phyloP scores from a whole-genome alignment of 768 basidiomycete species.

The Dendrothele bispora region DNA sequence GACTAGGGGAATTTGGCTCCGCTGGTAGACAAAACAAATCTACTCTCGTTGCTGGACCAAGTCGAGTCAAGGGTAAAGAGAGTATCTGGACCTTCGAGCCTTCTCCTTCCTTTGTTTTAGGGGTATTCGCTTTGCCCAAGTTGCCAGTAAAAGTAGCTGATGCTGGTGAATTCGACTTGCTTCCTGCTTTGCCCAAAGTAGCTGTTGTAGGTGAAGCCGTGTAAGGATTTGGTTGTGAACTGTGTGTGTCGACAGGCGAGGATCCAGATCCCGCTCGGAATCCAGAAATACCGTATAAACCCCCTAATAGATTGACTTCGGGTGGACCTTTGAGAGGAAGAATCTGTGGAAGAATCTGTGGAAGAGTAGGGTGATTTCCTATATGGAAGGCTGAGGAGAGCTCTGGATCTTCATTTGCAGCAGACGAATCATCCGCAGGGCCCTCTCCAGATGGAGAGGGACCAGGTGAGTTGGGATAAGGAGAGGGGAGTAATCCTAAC shows the following conservation, averaged over 20 bases:
- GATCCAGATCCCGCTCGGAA: constrained; percentile 2
- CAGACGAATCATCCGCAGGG: constrained; percentile 21
- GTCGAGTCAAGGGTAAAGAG: constrained; percentile 71
- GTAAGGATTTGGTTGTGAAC: not conserved
- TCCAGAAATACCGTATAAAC: constrained; percentile 58
- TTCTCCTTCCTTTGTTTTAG: not conserved
- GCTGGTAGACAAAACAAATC: constrained; percentile 64
- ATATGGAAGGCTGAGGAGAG: no score
- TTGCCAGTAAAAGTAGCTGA: not conserved
- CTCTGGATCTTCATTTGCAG: constrained; percentile 40
- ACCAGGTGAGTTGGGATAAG: constrained; percentile 32
- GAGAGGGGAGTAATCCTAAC: constrained; percentile 32
- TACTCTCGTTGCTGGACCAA: constrained; percentile 67
- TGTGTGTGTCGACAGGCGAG: not conserved
- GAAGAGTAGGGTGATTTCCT: no score
- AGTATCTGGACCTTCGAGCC: constrained; percentile 50
- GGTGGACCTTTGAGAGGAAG: constrained; percentile 48
- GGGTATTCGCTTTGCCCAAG: not conserved
- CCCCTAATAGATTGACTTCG: constrained; percentile 65
- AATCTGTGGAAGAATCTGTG: no score
- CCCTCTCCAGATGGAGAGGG: constrained; percentile 31
- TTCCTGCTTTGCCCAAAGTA: constrained; percentile 22
- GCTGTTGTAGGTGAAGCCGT: constrained; percentile 37
- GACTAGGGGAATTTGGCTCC: constrained; percentile 41
- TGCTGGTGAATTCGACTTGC: no score